Evolutionary conservation across 208 protist genomes (phyloP), one percentile per base, ranked within the genome.

Genomic region (Naegleria fowleri): DNA sequence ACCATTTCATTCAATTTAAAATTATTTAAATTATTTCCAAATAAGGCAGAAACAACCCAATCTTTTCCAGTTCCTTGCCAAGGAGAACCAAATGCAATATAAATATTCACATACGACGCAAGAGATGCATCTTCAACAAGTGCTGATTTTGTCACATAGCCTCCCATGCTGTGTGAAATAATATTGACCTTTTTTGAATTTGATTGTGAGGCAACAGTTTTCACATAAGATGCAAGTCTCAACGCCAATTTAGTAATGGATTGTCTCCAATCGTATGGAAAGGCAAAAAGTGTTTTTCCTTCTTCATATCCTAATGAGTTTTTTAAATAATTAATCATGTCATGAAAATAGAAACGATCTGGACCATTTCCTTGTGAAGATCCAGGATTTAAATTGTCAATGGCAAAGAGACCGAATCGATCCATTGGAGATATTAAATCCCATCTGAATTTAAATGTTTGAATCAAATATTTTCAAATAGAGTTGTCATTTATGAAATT

Each of bases 211-310:
- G 16, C 16, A 58, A 88, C 36, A 38, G 51, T 88, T 39, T 55
- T 58, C 5, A 88, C 16, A 58, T 88, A 88, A 13, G 13, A 7
- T 16, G 16, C 3, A 6, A 88, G 36, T 38, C 55, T 1, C 5
- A 38, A 25, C 25, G 85, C 9, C 22, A 6, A 38, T 5, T 88
- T 36, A 38, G 36, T 58, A 38, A 39, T 58, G 13, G 39, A 58
- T 16, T 58, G 3, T 38, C 85, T 88, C 85, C 85, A 88, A 88
- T 88, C 85, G 36, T 88, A 88, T 58, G 85, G 85, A 38, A 88
- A 88, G 36, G 41, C 85, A 58, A 88, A 88, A 4, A 88, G 58
- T 22, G 39, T 58, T 38, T 39, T 2, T 38, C 85, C 85, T 58
- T 29, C n/a, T 36, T 58, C 85, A 88, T 88, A 88, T 39, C 43